Conservation (phyloP, 805 yeast species). For the Candida ovalis region DNA sequence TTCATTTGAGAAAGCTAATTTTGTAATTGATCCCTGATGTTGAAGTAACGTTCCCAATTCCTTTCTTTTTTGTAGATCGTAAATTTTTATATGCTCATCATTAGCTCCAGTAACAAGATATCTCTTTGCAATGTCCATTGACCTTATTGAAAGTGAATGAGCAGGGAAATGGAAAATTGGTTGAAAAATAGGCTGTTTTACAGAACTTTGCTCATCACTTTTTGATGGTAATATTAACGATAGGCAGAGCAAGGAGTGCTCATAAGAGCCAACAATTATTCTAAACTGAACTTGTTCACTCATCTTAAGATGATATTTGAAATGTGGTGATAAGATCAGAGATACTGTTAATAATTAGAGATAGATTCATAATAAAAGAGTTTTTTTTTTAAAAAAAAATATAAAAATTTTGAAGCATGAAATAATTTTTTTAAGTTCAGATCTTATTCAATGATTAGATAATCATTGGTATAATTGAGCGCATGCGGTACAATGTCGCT, state of each 20-base stretch:
- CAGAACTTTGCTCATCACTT: constrained; percentile 22
- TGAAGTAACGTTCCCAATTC: constrained; percentile 88
- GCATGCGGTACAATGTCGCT: too few relatives aligned
- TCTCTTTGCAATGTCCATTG: constrained; percentile 77
- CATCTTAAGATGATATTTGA: background rate
- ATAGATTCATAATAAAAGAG: too few relatives aligned
- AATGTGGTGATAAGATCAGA: too few relatives aligned
- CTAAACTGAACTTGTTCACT: constrained; percentile 49
- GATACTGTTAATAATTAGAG: too few relatives aligned
- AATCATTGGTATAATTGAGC: too few relatives aligned
- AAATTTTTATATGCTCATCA: constrained; percentile 92
- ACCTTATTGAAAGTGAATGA: constrained; percentile 82
- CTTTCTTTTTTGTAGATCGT: constrained; percentile 89
- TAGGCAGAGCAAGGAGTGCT: constrained; percentile 83
- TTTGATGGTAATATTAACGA: constrained; percentile 56
- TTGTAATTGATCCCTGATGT: constrained; percentile 83
- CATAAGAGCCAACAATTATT: constrained; percentile 91
- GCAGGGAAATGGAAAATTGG: constrained; percentile 97
- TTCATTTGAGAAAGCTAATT: constrained; percentile 65
- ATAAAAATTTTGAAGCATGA: too few relatives aligned
- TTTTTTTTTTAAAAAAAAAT: too few relatives aligned
- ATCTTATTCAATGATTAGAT: too few relatives aligned
- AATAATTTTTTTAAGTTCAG: too few relatives aligned
- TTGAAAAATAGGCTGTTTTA: constrained; percentile 63
- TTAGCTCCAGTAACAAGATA: constrained; percentile 91